Percentiles rank a stretch among this genome's conserved stretches.
Conservation (phyloP, 352 stramenopile species). For the Pythium biforme region DNA sequence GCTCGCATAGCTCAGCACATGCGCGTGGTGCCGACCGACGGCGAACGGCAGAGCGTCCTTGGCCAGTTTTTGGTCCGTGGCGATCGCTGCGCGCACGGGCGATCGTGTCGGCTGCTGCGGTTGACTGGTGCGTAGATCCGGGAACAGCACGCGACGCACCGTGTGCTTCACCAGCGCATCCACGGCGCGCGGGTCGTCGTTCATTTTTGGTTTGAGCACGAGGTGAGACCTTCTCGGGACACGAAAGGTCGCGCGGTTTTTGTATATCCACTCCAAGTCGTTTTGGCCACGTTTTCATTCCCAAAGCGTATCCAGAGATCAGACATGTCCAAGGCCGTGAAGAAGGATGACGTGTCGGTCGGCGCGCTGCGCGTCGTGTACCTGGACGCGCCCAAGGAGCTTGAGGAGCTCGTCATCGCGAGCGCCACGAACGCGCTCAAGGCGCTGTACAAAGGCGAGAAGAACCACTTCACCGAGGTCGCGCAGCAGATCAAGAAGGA, state of each 20-base stretch:
- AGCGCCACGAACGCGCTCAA: conserved; percentile 81
- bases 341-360: conserved; percentile 79
- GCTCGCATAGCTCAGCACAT: conserved; percentile 33
- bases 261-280: no score
- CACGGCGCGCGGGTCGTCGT: conserved; percentile 22
- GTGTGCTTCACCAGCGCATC: conserved; percentile 45
- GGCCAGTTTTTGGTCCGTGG: background rate
- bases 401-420: conserved; percentile 66
- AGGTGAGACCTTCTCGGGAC: background rate
- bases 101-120: background rate
- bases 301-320: background rate
- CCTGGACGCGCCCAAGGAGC: conserved; percentile 61
- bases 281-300: no score
- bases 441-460: conserved; percentile 82
- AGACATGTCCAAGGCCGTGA: conserved; percentile 69
- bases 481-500: conserved; percentile 81
- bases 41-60: background rate
- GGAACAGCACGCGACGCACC: conserved; percentile 46
- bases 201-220: background rate
- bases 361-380: conserved; percentile 70
- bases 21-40: conserved; percentile 13
- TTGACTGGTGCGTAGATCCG: conserved; percentile 1
- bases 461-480: conserved; percentile 80
- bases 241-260: conserved; percentile 6
- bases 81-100: background rate